These are phyloP conservation scores for Zea luxurians DNA, from an alignment of 176 grass and related monocot species.

Conservation along the genomic window DNA sequence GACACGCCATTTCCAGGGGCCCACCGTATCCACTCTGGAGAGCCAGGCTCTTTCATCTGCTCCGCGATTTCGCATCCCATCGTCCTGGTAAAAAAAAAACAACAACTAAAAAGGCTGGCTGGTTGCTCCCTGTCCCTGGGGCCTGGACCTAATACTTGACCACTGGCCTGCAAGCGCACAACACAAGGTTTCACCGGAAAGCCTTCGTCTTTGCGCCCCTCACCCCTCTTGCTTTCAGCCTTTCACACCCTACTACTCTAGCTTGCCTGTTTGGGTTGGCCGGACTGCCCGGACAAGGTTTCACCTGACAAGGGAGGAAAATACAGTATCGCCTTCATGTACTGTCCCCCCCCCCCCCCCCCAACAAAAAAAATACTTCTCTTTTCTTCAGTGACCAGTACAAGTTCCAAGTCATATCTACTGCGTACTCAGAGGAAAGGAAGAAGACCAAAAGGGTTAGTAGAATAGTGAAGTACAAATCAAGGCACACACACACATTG, in stretches of 20 bases:
- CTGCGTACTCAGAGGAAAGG: not conserved
- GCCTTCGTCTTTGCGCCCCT: not conserved
- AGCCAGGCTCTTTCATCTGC: not conserved
- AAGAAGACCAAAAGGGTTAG: not conserved
- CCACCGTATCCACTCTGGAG: constrained; percentile 13
- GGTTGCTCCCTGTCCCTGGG: not conserved
- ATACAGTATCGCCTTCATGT: not conserved
- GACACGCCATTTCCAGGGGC: not conserved
- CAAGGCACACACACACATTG: not conserved
- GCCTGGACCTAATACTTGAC: not conserved
- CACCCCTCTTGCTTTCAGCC: too few species aligned
- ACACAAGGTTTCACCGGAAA: constrained; percentile 3
- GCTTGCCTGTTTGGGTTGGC: too few species aligned
- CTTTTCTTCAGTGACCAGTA: constrained; percentile 2
- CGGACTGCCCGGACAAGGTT: too few species aligned
- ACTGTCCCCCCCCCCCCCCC: not conserved
- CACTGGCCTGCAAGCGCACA: constrained; percentile 20
- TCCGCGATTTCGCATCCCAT: not conserved
- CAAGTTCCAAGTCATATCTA: not conserved
- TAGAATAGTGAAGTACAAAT: not conserved
- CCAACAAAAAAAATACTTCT: too few species aligned
- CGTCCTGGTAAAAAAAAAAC: not conserved
- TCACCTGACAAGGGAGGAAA: not conserved
- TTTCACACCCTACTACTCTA: too few species aligned
- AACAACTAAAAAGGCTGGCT: not conserved